These are phyloP conservation scores for Pseudopithomyces maydicus DNA, from an alignment of 2,329 filamentous ascomycete genomes.

Conservation along the genomic window DNA sequence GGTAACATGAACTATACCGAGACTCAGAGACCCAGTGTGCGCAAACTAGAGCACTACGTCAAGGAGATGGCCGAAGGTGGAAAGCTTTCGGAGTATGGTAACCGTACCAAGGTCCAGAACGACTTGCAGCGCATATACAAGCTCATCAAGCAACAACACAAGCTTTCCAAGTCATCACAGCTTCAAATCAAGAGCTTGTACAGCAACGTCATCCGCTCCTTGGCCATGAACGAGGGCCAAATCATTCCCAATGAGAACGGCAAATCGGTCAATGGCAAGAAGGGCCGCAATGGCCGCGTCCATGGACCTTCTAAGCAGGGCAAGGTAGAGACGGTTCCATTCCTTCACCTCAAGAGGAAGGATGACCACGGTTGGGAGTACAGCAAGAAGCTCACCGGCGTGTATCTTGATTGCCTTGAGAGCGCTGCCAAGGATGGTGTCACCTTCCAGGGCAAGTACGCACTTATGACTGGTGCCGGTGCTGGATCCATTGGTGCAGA, in stretches of 20 bases:
- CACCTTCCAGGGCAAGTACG: constrained; percentile 92
- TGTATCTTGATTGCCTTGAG: constrained; percentile 91
- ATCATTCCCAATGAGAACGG: constrained; percentile 88
- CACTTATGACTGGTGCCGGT: constrained; percentile 96
- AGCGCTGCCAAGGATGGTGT: constrained; percentile 85
- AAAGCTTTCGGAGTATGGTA: constrained; percentile 98
- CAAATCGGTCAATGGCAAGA: constrained; percentile 66
- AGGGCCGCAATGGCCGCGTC: constrained; percentile 58
- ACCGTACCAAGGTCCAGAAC: constrained; percentile 96
- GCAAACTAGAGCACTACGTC: constrained; percentile 98
- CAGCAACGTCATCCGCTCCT: constrained; percentile 87
- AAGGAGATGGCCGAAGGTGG: constrained; percentile 98
- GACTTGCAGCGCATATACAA: constrained; percentile 96
- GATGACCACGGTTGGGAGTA: constrained; percentile 96
- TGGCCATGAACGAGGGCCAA: constrained; percentile 97
- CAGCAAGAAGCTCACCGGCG: constrained; percentile 95
- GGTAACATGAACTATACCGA: constrained; percentile 94
- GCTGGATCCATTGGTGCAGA: constrained; percentile 97
- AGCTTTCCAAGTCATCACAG: constrained; percentile 93
- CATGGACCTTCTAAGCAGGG: constrained; percentile 70
- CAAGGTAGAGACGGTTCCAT: constrained; percentile 96
- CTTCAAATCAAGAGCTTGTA: constrained; percentile 96
- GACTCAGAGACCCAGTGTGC: constrained; percentile 81
- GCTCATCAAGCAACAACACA: constrained; percentile 97
- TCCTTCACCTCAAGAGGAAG: constrained; percentile 95